Conservation (phyloP, 371 early-diverging fungal genomes). For the Umbelopsis sp. region DNA sequence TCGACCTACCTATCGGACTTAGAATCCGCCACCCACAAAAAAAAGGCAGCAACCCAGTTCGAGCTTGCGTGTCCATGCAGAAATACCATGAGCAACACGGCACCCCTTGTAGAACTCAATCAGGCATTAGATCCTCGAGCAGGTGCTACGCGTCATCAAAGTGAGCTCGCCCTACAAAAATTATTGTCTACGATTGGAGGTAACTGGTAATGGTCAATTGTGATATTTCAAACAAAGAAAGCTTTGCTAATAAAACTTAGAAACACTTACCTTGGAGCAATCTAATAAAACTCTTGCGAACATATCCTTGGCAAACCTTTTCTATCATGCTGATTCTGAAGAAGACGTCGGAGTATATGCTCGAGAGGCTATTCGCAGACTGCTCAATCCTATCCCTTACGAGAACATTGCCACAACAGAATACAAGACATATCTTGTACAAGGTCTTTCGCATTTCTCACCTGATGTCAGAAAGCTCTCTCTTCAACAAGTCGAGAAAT, state of each 20-base stretch:
- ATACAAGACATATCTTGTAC: constrained; percentile 43
- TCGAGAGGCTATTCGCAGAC: constrained; percentile 35
- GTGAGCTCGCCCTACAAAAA: constrained; percentile 25
- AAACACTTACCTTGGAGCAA: constrained; percentile 27
- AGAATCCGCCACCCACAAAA: background rate
- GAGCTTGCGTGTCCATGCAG: constrained; percentile 2
- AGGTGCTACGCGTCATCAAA: background rate
- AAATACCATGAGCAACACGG: background rate
- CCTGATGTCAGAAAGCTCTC: constrained; percentile 49
- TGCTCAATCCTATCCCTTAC: constrained; percentile 38
- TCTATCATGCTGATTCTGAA: constrained; percentile 34
- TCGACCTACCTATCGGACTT: background rate
- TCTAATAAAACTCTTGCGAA: constrained; percentile 29
- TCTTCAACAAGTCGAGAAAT: constrained; percentile 48
- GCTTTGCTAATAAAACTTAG: constrained; percentile 18
- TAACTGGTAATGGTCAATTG: background rate
- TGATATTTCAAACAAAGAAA: background rate
- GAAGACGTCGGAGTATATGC: constrained; percentile 31
- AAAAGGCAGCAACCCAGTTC: background rate
- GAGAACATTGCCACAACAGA: constrained; percentile 28
- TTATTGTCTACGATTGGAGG: constrained; percentile 37
- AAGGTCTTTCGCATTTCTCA: constrained; percentile 48
- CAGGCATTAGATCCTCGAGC: background rate
- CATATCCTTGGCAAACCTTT: constrained; percentile 29
- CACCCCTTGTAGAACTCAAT: background rate